Evolutionary conservation across 768 basidiomycete genomes (phyloP).

Genomic region (Agrocybe chaxingu): DNA sequence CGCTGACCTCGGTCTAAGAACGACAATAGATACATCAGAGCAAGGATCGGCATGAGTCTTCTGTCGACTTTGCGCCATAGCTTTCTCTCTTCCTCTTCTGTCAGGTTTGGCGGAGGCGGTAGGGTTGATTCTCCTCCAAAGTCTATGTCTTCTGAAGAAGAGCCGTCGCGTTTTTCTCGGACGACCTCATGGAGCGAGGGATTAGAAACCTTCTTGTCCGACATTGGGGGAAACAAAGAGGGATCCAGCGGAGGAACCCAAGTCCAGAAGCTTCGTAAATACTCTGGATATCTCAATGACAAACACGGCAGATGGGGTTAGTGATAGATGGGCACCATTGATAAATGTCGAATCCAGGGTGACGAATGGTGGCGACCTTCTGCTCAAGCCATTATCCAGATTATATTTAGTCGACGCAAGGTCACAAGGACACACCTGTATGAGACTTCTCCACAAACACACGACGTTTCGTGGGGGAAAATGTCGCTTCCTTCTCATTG

Average conservation of each 20-base stretch:
- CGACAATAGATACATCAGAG: slow-evolving; percentile 58
- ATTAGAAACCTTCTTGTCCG: slow-evolving; percentile 13
- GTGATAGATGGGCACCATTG: no score
- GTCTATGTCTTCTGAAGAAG: slow-evolving; percentile 22
- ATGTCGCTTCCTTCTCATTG: no score
- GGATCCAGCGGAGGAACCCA: slow-evolving; percentile 1
- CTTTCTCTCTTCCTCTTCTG: slow-evolving; percentile 45
- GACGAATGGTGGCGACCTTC: no score
- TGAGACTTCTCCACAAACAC: no score
- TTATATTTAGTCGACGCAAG: no score
- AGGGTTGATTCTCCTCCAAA: slow-evolving; percentile 44
- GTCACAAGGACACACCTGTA: no score
- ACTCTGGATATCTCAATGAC: background rate
- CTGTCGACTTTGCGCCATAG: slow-evolving; percentile 60
- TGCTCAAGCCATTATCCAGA: no score
- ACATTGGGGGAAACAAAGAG: slow-evolving; percentile 7
- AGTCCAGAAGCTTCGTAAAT: slow-evolving; percentile 5
- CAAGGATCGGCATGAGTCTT: slow-evolving; percentile 55
- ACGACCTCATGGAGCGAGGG: slow-evolving; percentile 9
- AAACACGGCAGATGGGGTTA: no score
- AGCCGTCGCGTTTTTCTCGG: slow-evolving; percentile 17
- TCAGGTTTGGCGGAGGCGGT: slow-evolving; percentile 43
- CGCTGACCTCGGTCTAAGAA: slow-evolving; percentile 60
- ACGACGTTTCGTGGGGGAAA: no score
- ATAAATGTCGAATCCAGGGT: no score